phyloP scores from a whole-genome alignment of 352 stramenopile genomes.

The Saprolegnia diclina region DNA sequence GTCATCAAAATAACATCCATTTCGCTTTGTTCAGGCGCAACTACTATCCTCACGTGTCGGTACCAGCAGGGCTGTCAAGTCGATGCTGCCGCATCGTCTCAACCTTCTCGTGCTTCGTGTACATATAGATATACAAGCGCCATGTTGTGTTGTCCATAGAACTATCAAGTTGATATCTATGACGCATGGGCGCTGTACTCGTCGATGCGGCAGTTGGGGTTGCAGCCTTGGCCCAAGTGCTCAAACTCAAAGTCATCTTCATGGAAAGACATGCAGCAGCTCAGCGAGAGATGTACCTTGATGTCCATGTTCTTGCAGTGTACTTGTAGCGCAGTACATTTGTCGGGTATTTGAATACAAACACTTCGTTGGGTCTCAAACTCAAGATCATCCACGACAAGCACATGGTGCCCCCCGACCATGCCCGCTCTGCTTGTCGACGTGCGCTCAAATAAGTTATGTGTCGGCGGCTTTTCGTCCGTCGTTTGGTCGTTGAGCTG shows the following conservation, averaged over 20 bases:
- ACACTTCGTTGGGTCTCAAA: constrained; percentile 78
- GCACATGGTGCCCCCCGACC: constrained; percentile 50
- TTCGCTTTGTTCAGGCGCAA: no score
- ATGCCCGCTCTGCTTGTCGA: constrained; percentile 70
- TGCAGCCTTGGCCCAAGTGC: constrained; percentile 80
- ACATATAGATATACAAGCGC: no score
- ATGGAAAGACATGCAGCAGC: constrained; percentile 92
- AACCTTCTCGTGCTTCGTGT: no score
- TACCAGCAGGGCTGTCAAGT: no score
- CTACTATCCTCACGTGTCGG: no score
- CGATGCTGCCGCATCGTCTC: no score
- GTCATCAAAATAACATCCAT: no score
- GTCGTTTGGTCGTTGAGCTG: constrained; percentile 53
- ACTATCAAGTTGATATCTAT: no score
- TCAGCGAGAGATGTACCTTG: constrained; percentile 83
- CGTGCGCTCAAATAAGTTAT: constrained; percentile 73
- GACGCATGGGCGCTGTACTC: constrained; percentile 29
- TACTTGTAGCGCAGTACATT: constrained; percentile 51
- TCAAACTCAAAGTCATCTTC: constrained; percentile 94
- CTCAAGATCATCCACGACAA: constrained; percentile 76
- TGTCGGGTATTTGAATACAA: constrained; percentile 75
- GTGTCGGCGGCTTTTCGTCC: constrained; percentile 30
- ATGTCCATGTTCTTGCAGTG: constrained; percentile 93
- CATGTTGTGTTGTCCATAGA: no score
- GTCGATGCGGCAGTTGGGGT: constrained; percentile 76